Conservation (phyloP, 306 rosid species). For the Gynostemma pentaphyllum region DNA sequence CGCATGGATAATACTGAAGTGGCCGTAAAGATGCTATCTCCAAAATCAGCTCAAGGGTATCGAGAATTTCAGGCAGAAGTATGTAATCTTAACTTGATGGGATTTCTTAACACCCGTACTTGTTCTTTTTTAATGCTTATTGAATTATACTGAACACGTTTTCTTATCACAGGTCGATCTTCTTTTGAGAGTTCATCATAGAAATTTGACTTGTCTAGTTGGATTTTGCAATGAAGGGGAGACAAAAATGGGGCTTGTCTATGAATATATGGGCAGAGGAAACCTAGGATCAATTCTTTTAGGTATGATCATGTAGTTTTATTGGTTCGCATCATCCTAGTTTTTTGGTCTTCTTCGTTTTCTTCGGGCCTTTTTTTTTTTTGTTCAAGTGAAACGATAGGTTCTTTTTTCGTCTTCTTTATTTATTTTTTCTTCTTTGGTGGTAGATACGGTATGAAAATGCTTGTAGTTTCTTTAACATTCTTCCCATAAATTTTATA, state of each 20-base stretch:
- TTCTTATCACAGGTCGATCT: constrained; percentile 13
- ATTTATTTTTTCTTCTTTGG: too few species aligned
- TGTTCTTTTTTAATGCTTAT: background rate
- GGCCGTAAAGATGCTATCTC: constrained; percentile 5
- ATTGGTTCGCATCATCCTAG: too few species aligned
- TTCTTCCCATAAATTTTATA: background rate
- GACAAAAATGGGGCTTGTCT: constrained; percentile 9
- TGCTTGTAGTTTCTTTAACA: too few species aligned
- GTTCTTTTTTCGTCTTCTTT: too few species aligned
- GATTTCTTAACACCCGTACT: background rate
- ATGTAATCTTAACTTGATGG: background rate
- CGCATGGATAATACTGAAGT: background rate
- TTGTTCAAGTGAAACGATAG: too few species aligned
- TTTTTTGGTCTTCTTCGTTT: too few species aligned
- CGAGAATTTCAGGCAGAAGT: constrained; percentile 7
- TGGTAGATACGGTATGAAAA: too few species aligned
- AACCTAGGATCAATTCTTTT: constrained; percentile 15
- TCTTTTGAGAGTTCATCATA: constrained; percentile 24
- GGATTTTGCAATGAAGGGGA: constrained; percentile 20
- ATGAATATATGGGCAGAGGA: constrained; percentile 26
- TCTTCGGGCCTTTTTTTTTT: too few species aligned
- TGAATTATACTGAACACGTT: background rate
- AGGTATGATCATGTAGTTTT: too few species aligned
- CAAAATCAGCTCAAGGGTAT: constrained; percentile 10
- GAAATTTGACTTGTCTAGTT: constrained; percentile 16